These are phyloP conservation scores for Eucalyptus shirleyi DNA, from an alignment of 345 rosid species.

Conservation along the genomic window DNA sequence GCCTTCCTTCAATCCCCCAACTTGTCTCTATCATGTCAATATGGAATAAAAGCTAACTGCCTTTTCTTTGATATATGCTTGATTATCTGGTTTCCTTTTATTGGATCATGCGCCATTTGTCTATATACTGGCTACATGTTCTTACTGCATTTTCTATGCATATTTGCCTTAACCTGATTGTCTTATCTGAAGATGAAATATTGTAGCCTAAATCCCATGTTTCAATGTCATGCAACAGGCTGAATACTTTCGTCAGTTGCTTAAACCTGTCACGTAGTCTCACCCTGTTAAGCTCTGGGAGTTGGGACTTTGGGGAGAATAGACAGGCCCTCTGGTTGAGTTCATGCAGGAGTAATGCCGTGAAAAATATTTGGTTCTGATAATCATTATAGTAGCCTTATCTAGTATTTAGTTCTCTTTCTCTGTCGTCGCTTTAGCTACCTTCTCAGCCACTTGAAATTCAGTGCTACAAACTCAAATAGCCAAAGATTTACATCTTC, in stretches of 20 bases:
- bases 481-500: not conserved
- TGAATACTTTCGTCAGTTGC: constrained; percentile 94
- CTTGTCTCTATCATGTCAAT: not conserved
- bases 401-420: not conserved
- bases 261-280: constrained; percentile 95
- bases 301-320: constrained; percentile 18
- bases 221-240: constrained; percentile 30
- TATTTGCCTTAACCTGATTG: not conserved
- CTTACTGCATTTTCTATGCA: not conserved
- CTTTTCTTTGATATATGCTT: not conserved
- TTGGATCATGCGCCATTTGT: not conserved
- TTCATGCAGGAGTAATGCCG: constrained; percentile 9
- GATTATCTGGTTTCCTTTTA: not conserved
- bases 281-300: not conserved
- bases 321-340: constrained; percentile 18
- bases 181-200: not conserved
- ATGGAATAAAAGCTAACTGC: not conserved
- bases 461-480: constrained; percentile 3
- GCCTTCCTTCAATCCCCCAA: not conserved
- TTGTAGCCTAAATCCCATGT: not conserved
- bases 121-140: not conserved
- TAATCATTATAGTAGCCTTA: not conserved
- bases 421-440: not conserved
- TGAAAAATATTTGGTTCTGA: constrained; percentile 1
- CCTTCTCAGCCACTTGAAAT: constrained; percentile 4